Evolutionary conservation across 2,329 filamentous ascomycete genomes (phyloP), one percentile per base, ranked within the genome.

Genomic region (Westerdykella aurantiaca): DNA sequence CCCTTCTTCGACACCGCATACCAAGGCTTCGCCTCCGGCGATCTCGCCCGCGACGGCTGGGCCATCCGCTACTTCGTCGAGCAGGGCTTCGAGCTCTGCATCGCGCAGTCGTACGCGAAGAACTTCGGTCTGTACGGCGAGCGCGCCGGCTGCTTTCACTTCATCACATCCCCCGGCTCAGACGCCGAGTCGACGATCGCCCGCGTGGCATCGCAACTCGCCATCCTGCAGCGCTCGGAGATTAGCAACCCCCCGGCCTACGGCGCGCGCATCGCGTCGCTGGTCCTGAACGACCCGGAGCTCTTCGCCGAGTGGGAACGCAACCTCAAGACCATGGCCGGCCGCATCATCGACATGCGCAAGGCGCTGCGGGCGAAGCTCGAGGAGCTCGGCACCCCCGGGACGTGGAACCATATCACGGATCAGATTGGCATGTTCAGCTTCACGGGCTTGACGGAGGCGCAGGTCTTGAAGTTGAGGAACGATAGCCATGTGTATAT

Each of bases 401-500:
- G 91, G 25, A 85, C 80, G 12, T 98, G 93, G 93, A 88, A 90
- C 63, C 93, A 98, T 72, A 95, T 98, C 67, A 96, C 90, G 13
- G 87, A 94, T 60, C 93, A 98, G 78, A 98, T 98, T 64, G 93
- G 93, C 73, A 98, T 98, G 93, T 98, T 98, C 74, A 91, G 85
- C 68, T 98, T 95, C 69, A 94, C 88, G 1, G 88, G 88, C 11
- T 71, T 94, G 65, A 79, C 68, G 11, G 85, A 89, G 71, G 65
- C 79, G 49, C 87, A 93, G 66, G 87, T 91, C 6, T 56, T 78
- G 55, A 82, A 80, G 70, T 72, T 93, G 49, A 78, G 83, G 41
- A 75, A 81, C 48, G 79, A 86, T 40, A 80, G 76, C 47, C 87
- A 93, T 67, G 77, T 93, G 42, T 93, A 93, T 72, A 90, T 91